Conservation (phyloP, 78 protist genomes). For the Anaeramoeba ignava region DNA sequence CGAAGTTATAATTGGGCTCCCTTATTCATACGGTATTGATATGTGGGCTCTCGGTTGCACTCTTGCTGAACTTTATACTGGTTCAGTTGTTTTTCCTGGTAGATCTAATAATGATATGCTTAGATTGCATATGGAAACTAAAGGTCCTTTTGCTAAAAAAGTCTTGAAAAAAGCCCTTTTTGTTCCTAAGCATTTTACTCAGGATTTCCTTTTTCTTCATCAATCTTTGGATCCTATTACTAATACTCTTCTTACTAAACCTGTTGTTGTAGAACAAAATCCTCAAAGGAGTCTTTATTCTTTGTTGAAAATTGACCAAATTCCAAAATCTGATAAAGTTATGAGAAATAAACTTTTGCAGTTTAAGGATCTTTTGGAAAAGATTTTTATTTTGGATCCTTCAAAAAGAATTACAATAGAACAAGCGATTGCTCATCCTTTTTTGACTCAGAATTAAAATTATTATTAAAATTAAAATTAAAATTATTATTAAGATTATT, state of each 20-base stretch:
- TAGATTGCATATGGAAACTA: slow-evolving; percentile 36
- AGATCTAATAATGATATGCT: slow-evolving; percentile 80
- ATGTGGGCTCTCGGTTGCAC: slow-evolving; percentile 79
- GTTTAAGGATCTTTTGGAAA: not conserved
- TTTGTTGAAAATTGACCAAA: not conserved
- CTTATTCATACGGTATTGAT: slow-evolving; percentile 55
- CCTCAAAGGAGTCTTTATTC: not conserved
- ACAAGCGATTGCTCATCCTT: not conserved
- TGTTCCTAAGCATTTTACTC: not conserved
- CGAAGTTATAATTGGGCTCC: slow-evolving; percentile 65
- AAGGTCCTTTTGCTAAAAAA: slow-evolving; percentile 1
- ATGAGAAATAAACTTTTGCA: not conserved
- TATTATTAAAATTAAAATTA: too few species aligned
- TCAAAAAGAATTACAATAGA: not conserved
- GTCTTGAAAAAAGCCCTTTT: not conserved
- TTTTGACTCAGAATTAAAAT: too few species aligned
- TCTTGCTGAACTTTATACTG: slow-evolving; percentile 76
- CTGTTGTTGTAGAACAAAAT: not conserved
- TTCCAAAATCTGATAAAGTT: not conserved
- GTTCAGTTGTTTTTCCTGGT: slow-evolving; percentile 74
- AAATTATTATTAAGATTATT: too few species aligned
- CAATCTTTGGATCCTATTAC: not conserved
- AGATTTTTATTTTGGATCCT: not conserved
- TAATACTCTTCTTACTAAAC: not conserved
- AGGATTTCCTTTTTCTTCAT: not conserved